Conservation (phyloP, 2,329 filamentous ascomycete genomes). For the Verticillium nubilum region DNA sequence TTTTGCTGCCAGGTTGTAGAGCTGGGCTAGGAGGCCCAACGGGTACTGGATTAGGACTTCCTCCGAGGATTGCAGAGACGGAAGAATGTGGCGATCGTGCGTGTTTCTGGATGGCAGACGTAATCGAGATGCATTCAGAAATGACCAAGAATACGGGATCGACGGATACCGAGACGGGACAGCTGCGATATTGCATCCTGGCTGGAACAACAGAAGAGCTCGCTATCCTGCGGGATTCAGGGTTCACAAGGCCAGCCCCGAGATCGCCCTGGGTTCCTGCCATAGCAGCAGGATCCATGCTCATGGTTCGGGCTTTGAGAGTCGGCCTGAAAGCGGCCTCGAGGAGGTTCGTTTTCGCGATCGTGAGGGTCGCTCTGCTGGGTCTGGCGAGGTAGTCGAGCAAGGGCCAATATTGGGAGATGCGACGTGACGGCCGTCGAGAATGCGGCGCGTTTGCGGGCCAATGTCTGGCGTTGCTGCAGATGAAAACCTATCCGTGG, state of each 20-base stretch:
- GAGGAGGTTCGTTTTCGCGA: neutral
- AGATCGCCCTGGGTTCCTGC: neutral
- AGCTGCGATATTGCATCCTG: constrained; percentile 54
- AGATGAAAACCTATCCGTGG: neutral
- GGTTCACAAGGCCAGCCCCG: constrained; percentile 1
- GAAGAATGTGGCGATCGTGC: constrained; percentile 93
- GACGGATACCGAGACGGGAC: constrained; percentile 72
- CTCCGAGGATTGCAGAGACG: constrained; percentile 90
- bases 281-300: constrained; percentile 4
- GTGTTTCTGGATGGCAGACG: constrained; percentile 96
- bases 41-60: constrained; percentile 55
- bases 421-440: neutral
- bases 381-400: neutral
- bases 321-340: neutral
- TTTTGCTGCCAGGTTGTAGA: constrained; percentile 35
- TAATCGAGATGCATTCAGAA: constrained; percentile 98
- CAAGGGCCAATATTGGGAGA: neutral
- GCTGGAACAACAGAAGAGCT: constrained; percentile 20
- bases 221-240: constrained; percentile 15
- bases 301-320: constrained; percentile 6
- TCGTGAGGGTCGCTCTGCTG: neutral
- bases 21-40: constrained; percentile 42
- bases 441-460: neutral
- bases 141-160: constrained; percentile 91
- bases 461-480: neutral